Evolutionary conservation across 345 rosid species (phyloP).

Genomic region (Eucalyptus pauciflora): DNA sequence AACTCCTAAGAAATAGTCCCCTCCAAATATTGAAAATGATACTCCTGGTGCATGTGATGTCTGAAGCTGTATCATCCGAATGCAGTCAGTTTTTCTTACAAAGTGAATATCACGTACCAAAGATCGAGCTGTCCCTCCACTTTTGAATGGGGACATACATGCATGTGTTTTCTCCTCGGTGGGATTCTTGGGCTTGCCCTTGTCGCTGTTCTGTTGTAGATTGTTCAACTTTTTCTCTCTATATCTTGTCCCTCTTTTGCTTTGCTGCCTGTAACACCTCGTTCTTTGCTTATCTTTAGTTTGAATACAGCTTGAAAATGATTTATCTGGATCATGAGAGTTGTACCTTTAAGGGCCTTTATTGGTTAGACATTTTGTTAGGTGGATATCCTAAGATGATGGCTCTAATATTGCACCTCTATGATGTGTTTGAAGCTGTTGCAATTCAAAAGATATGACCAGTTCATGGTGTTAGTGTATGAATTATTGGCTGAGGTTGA

Average conservation of each 20-base stretch:
- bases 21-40: not conserved
- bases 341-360: not conserved
- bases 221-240: not conserved
- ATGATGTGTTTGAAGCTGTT: not conserved
- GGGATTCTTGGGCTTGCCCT: not conserved
- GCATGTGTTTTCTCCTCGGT: not conserved
- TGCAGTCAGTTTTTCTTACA: not conserved
- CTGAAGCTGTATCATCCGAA: not conserved
- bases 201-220: not conserved
- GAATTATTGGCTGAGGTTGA: not conserved
- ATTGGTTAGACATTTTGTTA: not conserved
- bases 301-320: not conserved
- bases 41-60: not conserved
- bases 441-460: not conserved
- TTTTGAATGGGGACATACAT: not conserved
- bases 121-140: accelerated
- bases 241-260: not conserved
- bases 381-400: not conserved
- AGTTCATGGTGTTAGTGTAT: not conserved
- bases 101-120: not conserved
- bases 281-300: not conserved
- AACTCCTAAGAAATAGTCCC: not conserved
- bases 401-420: not conserved
- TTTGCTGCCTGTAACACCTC: not conserved
- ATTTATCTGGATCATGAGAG: not conserved